A percentile compares a stretch with the other conserved stretches of the same genome.
Evolutionary conservation across 352 stramenopile species (phyloP).

Genomic region (Phytophthora cactorum): DNA sequence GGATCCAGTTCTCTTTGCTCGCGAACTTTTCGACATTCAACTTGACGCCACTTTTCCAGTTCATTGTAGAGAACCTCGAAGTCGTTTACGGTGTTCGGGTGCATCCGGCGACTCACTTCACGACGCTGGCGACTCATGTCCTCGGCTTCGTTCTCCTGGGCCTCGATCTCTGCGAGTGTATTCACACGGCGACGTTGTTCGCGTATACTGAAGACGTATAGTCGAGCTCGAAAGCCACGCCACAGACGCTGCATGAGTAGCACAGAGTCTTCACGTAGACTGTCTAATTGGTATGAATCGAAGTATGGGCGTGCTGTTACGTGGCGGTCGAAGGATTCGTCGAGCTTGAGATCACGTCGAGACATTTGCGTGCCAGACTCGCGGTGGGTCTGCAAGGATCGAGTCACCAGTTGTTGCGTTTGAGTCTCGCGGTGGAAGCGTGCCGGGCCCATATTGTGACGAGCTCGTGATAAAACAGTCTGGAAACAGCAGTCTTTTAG

Average conservation of each 20-base stretch:
- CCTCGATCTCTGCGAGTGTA: constrained; percentile 44
- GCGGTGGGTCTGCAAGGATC: constrained; percentile 84
- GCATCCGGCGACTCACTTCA: constrained; percentile 89
- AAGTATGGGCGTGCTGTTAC: constrained; percentile 86
- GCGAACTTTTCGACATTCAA: constrained; percentile 82
- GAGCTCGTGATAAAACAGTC: constrained; percentile 62
- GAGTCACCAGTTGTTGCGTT: constrained; percentile 80
- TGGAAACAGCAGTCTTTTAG: constrained; percentile 12
- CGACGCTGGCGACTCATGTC: constrained; percentile 59
- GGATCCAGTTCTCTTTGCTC: constrained; percentile 41
- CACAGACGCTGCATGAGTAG: constrained; percentile 91
- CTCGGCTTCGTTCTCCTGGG: constrained; percentile 55
- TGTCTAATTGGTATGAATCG: constrained; percentile 89
- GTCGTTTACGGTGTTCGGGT: constrained; percentile 81
- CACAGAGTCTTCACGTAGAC: constrained; percentile 72
- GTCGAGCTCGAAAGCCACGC: constrained; percentile 75
- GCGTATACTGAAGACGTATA: constrained; percentile 55
- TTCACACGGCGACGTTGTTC: constrained; percentile 45
- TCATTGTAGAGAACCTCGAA: constrained; percentile 96
- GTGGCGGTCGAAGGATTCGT: constrained; percentile 67
- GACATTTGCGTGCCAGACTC: constrained; percentile 93
- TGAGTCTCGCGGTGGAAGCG: constrained; percentile 88
- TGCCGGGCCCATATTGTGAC: constrained; percentile 39
- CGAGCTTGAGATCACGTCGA: constrained; percentile 72
- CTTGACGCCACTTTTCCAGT: constrained; percentile 91